phyloP scores from a whole-genome alignment of 768 basidiomycete genomes.

The Hericium rajendrae region DNA sequence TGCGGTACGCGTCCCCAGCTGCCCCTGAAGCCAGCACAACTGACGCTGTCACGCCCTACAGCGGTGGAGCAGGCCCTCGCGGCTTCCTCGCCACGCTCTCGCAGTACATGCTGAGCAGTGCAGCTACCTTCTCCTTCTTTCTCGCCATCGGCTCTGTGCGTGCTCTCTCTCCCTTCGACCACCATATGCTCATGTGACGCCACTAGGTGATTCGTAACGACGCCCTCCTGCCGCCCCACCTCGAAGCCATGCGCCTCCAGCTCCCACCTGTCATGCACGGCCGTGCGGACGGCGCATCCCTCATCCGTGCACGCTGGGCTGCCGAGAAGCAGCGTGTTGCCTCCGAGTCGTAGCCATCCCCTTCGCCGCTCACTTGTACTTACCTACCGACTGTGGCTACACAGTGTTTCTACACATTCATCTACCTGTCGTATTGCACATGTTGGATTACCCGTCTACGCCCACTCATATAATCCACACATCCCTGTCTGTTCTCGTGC shows the following conservation, averaged over 20 bases:
- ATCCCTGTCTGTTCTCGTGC: too few relatives aligned
- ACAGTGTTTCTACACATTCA: too few relatives aligned
- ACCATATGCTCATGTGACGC: neutral
- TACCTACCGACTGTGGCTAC: neutral
- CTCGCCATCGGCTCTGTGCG: constrained; percentile 86
- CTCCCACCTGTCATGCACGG: constrained; percentile 49
- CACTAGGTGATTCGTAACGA: constrained; percentile 80
- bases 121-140: constrained; percentile 96
- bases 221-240: constrained; percentile 42
- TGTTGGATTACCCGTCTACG: too few relatives aligned
- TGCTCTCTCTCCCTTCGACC: neutral
- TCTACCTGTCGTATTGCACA: too few relatives aligned
- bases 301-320: constrained; percentile 72
- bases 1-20: constrained; percentile 49
- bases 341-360: neutral
- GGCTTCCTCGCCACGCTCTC: constrained; percentile 87
- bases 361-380: neutral
- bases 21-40: neutral
- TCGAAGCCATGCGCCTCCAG: constrained; percentile 57
- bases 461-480: too few relatives aligned
- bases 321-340: constrained; percentile 23
- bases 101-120: constrained; percentile 97
- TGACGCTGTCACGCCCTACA: constrained; percentile 21
- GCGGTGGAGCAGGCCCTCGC: constrained; percentile 85
- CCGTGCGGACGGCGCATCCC: constrained; percentile 54